These are phyloP conservation scores for Hymenoscyphus occultus DNA, from an alignment of 2,329 filamentous ascomycete species.

Conservation along the genomic window DNA sequence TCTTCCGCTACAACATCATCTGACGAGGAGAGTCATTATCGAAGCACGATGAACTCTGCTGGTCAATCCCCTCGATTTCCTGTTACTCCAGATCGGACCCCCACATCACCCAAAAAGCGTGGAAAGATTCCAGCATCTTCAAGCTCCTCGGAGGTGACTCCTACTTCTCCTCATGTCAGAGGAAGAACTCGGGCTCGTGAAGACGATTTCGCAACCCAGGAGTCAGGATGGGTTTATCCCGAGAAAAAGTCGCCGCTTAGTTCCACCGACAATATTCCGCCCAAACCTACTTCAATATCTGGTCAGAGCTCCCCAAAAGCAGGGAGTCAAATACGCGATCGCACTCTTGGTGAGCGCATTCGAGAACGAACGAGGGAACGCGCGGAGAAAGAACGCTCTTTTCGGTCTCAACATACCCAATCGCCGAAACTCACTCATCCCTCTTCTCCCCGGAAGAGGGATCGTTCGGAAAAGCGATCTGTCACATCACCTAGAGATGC, in stretches of 20 bases:
- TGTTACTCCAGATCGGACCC: constrained; percentile 2
- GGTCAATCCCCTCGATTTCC: constrained; percentile 12
- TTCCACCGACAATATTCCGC: neutral
- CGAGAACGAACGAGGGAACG: neutral
- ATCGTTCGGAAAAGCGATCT: neutral
- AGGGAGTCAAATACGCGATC: neutral
- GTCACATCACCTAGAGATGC: neutral
- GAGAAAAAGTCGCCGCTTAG: neutral
- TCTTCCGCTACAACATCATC: constrained; percentile 7
- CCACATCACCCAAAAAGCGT: constrained; percentile 8
- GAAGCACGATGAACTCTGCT: neutral
- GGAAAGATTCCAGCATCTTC: neutral
- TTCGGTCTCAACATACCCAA: neutral
- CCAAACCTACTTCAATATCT: neutral
- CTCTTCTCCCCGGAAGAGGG: neutral
- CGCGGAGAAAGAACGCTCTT: neutral
- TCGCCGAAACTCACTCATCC: neutral
- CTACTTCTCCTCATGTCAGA: neutral
- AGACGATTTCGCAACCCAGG: neutral
- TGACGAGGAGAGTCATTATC: constrained; percentile 13
- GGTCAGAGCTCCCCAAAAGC: neutral
- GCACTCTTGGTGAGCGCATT: constrained; percentile 1
- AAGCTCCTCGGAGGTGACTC: neutral
- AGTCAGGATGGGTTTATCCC: neutral
- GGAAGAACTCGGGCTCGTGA: constrained; percentile 2